Evolutionary conservation across 139 green algal species (phyloP).

Genomic region (Monoraphidium neglectum): DNA sequence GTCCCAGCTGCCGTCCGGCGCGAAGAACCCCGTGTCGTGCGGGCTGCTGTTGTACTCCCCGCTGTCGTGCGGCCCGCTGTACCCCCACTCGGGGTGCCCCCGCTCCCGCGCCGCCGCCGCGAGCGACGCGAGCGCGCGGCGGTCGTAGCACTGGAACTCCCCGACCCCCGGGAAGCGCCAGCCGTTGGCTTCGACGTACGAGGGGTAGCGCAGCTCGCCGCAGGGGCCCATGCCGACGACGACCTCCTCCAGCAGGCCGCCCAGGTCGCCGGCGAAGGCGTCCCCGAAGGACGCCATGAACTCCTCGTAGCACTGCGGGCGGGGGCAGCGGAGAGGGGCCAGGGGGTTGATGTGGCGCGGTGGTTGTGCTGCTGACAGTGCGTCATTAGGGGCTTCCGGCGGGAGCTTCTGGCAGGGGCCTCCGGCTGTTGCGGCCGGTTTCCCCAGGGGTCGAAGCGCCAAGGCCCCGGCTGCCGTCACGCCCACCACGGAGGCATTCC

Average conservation of each 20-base stretch:
- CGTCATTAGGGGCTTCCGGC: too few species aligned
- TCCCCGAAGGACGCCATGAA: constrained; percentile 82
- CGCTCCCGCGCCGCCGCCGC: constrained; percentile 34
- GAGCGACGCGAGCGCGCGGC: constrained; percentile 52
- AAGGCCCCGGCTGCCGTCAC: too few species aligned
- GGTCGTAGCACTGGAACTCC: constrained; percentile 85
- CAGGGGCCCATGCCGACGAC: constrained; percentile 72
- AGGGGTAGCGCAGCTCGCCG: constrained; percentile 70
- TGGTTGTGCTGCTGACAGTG: too few species aligned
- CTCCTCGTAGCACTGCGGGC: constrained; percentile 89
- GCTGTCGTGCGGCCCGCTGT: constrained; percentile 60
- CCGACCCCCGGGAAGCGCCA: constrained; percentile 90
- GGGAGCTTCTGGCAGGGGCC: too few species aligned
- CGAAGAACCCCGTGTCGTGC: constrained; percentile 59
- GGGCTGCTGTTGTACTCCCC: constrained; percentile 61
- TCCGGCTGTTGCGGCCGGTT: too few species aligned
- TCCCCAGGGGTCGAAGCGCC: too few species aligned
- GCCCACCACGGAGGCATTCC: too few species aligned
- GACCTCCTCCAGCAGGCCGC: constrained; percentile 77
- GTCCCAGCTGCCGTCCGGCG: constrained; percentile 70
- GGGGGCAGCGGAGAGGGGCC: too few species aligned
- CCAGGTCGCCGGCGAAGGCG: constrained; percentile 59
- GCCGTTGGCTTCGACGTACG: constrained; percentile 78
- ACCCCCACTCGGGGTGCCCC: constrained; percentile 62
- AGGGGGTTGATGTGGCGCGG: too few species aligned